Conservation (phyloP, 2,329 filamentous ascomycete genomes). For the Paecilomyces formosus region DNA sequence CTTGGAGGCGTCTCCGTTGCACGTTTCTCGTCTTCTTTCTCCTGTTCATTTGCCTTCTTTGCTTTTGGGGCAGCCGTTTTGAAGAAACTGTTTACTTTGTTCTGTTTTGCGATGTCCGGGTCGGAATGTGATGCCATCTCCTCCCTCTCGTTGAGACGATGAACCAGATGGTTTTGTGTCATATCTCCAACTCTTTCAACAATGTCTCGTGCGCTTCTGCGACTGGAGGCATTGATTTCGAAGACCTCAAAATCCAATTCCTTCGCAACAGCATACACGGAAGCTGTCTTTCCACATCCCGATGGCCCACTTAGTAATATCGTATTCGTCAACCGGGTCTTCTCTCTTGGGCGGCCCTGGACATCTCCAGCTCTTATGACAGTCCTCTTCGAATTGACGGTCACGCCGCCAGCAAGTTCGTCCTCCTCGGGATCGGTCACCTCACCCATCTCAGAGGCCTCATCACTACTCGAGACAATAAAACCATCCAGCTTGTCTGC, state of each 20-base stretch:
- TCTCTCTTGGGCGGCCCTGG: constrained; percentile 32
- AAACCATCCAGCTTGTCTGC: constrained; percentile 70
- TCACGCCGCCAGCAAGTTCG: constrained; percentile 32
- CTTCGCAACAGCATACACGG: constrained; percentile 83
- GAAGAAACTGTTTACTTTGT: constrained; percentile 77
- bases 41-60: constrained; percentile 3
- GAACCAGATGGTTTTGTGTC: constrained; percentile 89
- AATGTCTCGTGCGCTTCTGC: constrained; percentile 82
- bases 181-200: constrained; percentile 91
- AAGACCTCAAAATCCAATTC: constrained; percentile 92
- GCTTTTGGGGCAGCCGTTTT: constrained; percentile 42
- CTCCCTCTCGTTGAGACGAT: constrained; percentile 34
- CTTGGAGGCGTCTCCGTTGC: constrained; percentile 25
- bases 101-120: constrained; percentile 60
- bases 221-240: constrained; percentile 79
- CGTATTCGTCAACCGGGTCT: constrained; percentile 58
- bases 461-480: constrained; percentile 70
- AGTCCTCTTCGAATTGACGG: constrained; percentile 29
- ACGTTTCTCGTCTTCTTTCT: constrained; percentile 9
- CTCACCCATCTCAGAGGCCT: constrained; percentile 62
- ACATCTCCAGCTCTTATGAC: constrained; percentile 35
- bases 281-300: constrained; percentile 88
- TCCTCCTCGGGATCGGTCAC: constrained; percentile 53
- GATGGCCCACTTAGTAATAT: constrained; percentile 84
- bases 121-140: constrained; percentile 6